A percentile compares a stretch with the other conserved stretches of the same genome.
These are phyloP conservation scores for Purpureocillium lavendulum DNA, from an alignment of 2,329 filamentous ascomycete species.

Conservation along the genomic window DNA sequence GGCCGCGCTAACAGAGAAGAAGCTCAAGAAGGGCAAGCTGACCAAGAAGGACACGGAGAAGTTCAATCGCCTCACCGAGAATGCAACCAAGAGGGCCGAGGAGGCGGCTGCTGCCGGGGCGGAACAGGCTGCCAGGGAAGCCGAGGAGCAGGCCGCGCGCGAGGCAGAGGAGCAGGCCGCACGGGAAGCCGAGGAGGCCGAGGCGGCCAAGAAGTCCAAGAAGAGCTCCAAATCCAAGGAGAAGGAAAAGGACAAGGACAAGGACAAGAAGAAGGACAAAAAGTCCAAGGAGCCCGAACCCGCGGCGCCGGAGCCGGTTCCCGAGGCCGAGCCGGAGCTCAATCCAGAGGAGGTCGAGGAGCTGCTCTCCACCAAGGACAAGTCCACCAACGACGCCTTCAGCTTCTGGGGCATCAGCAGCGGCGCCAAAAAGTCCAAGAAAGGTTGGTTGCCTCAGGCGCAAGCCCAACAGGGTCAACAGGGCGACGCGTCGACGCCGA, in stretches of 20 bases:
- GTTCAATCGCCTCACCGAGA: constrained; percentile 26
- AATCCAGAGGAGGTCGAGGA: constrained; percentile 35
- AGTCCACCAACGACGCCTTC: constrained; percentile 34
- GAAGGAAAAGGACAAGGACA: constrained; percentile 17
- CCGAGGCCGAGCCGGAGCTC: constrained; percentile 21
- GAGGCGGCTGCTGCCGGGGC: constrained; percentile 28
- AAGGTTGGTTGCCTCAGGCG: constrained; percentile 26
- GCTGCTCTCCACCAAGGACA: constrained; percentile 24
- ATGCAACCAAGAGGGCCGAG: constrained; percentile 25
- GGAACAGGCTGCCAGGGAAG: constrained; percentile 23
- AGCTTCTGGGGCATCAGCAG: constrained; percentile 45
- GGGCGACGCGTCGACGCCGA: too few relatives aligned
- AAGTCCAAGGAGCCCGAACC: constrained; percentile 11
- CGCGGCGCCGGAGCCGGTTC: constrained; percentile 4
- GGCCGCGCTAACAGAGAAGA: constrained; percentile 35
- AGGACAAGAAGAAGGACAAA: constrained; percentile 13
- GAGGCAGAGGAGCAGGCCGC: constrained; percentile 13
- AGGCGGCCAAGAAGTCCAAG: constrained; percentile 30
- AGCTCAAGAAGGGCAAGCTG: constrained; percentile 37
- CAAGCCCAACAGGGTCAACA: too few relatives aligned
- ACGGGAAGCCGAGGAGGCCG: constrained; percentile 27
- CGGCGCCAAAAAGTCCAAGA: constrained; percentile 32
- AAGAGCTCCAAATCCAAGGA: constrained; percentile 27
- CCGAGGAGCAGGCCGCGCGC: constrained; percentile 9
- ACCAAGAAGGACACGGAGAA: constrained; percentile 38